phyloP scores from a whole-genome alignment of 139 green algal genomes.

The Klebsormidium nitens region DNA sequence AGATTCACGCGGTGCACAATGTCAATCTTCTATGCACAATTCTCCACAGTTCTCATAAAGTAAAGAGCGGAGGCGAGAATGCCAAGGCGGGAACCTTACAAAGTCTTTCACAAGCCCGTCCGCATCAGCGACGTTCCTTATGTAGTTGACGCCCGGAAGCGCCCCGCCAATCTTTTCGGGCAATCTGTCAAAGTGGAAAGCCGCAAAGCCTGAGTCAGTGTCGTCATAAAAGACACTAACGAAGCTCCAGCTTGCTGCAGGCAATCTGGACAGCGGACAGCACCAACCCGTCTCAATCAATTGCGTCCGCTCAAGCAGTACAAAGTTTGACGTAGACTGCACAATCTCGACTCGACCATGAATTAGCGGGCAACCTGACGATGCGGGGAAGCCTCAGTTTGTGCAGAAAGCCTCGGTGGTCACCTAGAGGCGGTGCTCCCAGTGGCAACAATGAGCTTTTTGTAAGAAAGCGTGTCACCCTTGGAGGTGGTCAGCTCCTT shows the following conservation, averaged over 20 bases:
- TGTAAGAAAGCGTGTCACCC: conserved; percentile 58
- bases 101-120: conserved; percentile 62
- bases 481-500: conserved; percentile 54
- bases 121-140: conserved; percentile 74
- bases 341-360: too few relatives aligned
- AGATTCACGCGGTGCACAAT: too few relatives aligned
- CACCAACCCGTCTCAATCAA: neutral
- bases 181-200: conserved; percentile 4
- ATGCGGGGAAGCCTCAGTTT: too few relatives aligned
- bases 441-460: conserved; percentile 77
- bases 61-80: neutral
- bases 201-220: neutral
- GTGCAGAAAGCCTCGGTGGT: too few relatives aligned
- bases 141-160: conserved; percentile 66
- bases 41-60: too few relatives aligned
- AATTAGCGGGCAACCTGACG: too few relatives aligned
- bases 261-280: neutral
- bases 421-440: conserved; percentile 54
- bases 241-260: neutral
- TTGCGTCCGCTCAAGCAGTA: neutral
- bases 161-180: conserved; percentile 52
- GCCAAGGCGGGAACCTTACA: conserved; percentile 5
- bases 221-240: neutral
- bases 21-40: too few relatives aligned
- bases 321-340: too few relatives aligned